Base-by-base conservation (phyloP, 768 basidiomycete species). In the Boletus edulis region DNA sequence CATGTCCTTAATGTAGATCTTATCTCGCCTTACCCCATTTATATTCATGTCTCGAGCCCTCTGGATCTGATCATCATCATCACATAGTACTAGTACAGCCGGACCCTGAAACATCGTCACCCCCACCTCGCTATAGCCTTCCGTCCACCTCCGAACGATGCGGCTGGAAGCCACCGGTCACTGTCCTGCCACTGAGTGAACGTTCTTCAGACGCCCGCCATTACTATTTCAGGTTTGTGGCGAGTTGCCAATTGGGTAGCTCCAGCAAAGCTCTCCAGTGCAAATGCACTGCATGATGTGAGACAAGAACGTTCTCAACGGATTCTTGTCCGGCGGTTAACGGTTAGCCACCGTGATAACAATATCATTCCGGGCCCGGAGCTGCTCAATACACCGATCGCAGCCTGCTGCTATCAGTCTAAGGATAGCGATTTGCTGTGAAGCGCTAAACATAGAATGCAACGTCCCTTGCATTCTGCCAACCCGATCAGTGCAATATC, bases 251-350 rank as follows among this genome's bases (percentile, higher is more conserved):
- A n/a, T n/a, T 11, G 17, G 9, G 12, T 24, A 1, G 7, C n/a
- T 17, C 34, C 5, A 24, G 24, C 24, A 24, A 24, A 5, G 24
- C 24, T 24, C 24, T 24, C 15, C 55, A 17, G 41, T 43, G 47
- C 37, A 14, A 37, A 10, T 49, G 46, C 58, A 32, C 52, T 45
- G 58, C 58, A 12, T 46, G n/a, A 12, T 39, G 38, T n/a, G 32
- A 32, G 35, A 14, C 18, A 5, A 32, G 46, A 11, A 54, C 58
- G 58, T 60, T 59, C 59, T 20, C 37, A 51, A 37, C 54, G 41
- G 31, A 18, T 9, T 29, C 5, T 24, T n/a, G 8, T 24, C 29
- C 8, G n/a, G 48, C 8, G n/a, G 48, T 35, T 35, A 2, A 29
- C 8, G 29, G 8, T 29, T 29, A 29, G 29, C 29, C 29, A 29